Percentiles rank a stretch among this genome's conserved stretches.
These are phyloP conservation scores for Oemleria cerasiformis DNA, from an alignment of 306 rosid species.

Conservation along the genomic window DNA sequence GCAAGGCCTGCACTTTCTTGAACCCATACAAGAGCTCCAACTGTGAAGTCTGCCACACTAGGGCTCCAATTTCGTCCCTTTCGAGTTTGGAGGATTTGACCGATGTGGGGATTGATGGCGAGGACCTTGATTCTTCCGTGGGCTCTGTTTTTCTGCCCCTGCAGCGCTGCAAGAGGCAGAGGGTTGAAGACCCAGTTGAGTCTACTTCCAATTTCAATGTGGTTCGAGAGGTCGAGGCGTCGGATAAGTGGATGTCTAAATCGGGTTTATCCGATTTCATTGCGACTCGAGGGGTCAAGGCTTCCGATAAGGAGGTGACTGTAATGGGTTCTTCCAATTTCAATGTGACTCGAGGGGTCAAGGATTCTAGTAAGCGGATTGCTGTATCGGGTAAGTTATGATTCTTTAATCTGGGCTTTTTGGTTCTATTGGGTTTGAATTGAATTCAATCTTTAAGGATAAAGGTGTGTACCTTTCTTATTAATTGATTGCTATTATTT, in stretches of 20 bases:
- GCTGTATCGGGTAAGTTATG: conserved; percentile 33
- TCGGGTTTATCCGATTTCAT: conserved; percentile 31
- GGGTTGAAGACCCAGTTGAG: conserved; percentile 31
- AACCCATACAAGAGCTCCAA: conserved; percentile 56
- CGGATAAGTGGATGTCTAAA: conserved; percentile 22
- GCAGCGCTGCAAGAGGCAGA: conserved; percentile 54
- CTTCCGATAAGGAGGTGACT: conserved; percentile 24
- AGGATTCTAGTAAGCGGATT: conserved; percentile 29
- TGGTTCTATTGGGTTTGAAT: conserved; percentile 14
- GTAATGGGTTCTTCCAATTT: conserved; percentile 27
- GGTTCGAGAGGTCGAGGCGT: conserved; percentile 25
- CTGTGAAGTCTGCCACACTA: conserved; percentile 66
- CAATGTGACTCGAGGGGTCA: conserved; percentile 13
- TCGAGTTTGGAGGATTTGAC: conserved; percentile 55
- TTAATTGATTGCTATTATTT: background rate
- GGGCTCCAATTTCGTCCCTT: conserved; percentile 56
- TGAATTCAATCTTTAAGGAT: background rate
- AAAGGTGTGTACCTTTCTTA: background rate
- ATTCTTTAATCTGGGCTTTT: conserved; percentile 4
- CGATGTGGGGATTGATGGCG: conserved; percentile 29
- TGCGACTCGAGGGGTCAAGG: conserved; percentile 18
- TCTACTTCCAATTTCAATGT: conserved; percentile 14
- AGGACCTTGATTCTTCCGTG: conserved; percentile 45
- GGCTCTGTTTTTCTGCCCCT: conserved; percentile 83
- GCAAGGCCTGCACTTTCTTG: conserved; percentile 87